These are phyloP conservation scores for Corynespora cassiicola DNA, from an alignment of 2,329 filamentous ascomycete species.

Conservation along the genomic window DNA sequence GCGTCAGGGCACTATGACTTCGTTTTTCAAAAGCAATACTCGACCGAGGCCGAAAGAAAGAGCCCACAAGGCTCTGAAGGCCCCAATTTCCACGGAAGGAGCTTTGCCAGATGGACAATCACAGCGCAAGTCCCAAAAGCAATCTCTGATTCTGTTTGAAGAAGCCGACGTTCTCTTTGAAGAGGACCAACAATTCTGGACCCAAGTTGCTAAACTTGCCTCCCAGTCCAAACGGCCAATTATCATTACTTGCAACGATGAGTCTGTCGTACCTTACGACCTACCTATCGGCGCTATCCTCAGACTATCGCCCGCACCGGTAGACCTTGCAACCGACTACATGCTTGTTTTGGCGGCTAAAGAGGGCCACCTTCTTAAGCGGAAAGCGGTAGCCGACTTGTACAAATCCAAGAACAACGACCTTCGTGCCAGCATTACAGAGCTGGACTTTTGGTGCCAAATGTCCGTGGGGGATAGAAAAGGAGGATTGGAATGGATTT, in stretches of 20 bases:
- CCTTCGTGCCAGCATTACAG: constrained; percentile 79
- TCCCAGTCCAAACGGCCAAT: constrained; percentile 88
- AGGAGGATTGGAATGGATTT: constrained; percentile 89
- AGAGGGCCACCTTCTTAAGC: constrained; percentile 81
- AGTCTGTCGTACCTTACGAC: constrained; percentile 77
- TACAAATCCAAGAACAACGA: constrained; percentile 75
- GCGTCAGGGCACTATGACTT: constrained; percentile 78
- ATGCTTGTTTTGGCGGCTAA: constrained; percentile 82
- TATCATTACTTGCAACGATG: constrained; percentile 93
- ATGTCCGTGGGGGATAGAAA: constrained; percentile 90
- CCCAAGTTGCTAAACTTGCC: constrained; percentile 78
- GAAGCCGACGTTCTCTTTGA: constrained; percentile 94
- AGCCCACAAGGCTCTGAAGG: constrained; percentile 19
- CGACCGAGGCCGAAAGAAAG: constrained; percentile 25
- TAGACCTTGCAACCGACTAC: constrained; percentile 76
- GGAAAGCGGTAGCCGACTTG: constrained; percentile 71
- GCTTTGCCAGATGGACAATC: constrained; percentile 26
- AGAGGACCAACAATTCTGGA: constrained; percentile 95
- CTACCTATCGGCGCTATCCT: constrained; percentile 87
- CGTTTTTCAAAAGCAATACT: constrained; percentile 71
- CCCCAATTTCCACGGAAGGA: constrained; percentile 22
- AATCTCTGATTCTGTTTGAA: constrained; percentile 92
- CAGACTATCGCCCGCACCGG: constrained; percentile 72
- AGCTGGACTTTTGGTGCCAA: constrained; percentile 97
- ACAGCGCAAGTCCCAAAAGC: constrained; percentile 70